Conservation (phyloP, 768 basidiomycete genomes). For the Suillus ampliporus region DNA sequence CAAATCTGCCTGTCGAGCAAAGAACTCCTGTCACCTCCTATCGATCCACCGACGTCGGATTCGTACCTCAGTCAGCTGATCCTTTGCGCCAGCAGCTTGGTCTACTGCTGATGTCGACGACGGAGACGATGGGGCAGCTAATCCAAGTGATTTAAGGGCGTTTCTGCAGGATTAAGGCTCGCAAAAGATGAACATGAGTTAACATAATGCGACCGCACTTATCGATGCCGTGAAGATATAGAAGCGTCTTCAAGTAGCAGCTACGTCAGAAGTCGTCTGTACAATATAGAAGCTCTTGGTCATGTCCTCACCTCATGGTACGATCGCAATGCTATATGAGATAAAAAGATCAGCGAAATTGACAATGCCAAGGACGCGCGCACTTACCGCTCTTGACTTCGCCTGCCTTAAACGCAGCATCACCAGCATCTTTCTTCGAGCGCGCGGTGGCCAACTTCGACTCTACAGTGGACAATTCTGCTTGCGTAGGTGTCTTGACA, state of each 20-base stretch:
- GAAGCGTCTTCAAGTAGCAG: conserved; percentile 54
- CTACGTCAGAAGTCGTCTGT: conserved; percentile 12
- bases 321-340: conserved; percentile 58
- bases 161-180: conserved; percentile 43
- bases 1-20: conserved; percentile 62
- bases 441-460: conserved; percentile 65
- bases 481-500: conserved; percentile 19
- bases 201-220: conserved; percentile 54
- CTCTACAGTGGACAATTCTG: conserved; percentile 37
- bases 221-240: conserved; percentile 79
- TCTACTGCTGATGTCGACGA: conserved; percentile 28
- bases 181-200: conserved; percentile 1
- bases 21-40: background rate
- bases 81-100: conserved; percentile 37
- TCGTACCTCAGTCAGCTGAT: conserved; percentile 72
- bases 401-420: conserved; percentile 72
- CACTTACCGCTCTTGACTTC: conserved; percentile 62
- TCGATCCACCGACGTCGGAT: background rate
- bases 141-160: conserved; percentile 58
- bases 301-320: conserved; percentile 70
- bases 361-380: background rate
- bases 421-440: conserved; percentile 69
- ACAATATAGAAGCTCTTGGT: background rate
- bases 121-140: conserved; percentile 23
- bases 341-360: background rate